phyloP scores from a whole-genome alignment of 2,329 filamentous ascomycete species.

The Curvularia eragrostidis region DNA sequence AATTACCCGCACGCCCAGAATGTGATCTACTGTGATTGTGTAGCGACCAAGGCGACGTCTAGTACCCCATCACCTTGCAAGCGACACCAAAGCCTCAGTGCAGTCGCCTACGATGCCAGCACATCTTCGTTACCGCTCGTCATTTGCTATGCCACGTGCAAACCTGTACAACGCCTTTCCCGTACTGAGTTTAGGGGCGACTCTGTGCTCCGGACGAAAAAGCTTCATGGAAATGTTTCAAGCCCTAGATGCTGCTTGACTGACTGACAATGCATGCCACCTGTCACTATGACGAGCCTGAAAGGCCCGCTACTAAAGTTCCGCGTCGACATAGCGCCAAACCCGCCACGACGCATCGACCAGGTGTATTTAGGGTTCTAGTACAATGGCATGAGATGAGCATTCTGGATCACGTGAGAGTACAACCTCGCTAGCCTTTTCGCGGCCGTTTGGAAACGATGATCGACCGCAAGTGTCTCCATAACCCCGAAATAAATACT shows the following conservation, averaged over 20 bases:
- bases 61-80: constrained; percentile 26
- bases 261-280: constrained; percentile 25
- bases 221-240: constrained; percentile 3
- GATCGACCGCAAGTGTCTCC: not conserved
- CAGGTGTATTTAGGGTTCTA: constrained; percentile 55
- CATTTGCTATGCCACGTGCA: constrained; percentile 2
- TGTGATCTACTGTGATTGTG: constrained; percentile 6
- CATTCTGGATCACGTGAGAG: constrained; percentile 44
- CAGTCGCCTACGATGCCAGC: not conserved
- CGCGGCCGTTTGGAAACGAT: not conserved
- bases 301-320: constrained; percentile 27
- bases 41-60: constrained; percentile 20
- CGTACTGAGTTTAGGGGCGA: constrained; percentile 15
- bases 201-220: not conserved
- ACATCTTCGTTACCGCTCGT: not conserved
- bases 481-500: not conserved
- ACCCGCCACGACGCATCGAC: constrained; percentile 55
- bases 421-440: constrained; percentile 30
- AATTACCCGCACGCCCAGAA: constrained; percentile 9
- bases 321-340: constrained; percentile 34
- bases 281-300: constrained; percentile 31
- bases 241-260: not conserved
- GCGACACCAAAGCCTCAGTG: constrained; percentile 14
- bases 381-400: constrained; percentile 38
- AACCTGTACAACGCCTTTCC: constrained; percentile 22